A percentile compares a stretch with the other conserved stretches of the same genome.
These are phyloP conservation scores for Trichophyton schoenleinii DNA, from an alignment of 2,329 filamentous ascomycete genomes.

Conservation along the genomic window DNA sequence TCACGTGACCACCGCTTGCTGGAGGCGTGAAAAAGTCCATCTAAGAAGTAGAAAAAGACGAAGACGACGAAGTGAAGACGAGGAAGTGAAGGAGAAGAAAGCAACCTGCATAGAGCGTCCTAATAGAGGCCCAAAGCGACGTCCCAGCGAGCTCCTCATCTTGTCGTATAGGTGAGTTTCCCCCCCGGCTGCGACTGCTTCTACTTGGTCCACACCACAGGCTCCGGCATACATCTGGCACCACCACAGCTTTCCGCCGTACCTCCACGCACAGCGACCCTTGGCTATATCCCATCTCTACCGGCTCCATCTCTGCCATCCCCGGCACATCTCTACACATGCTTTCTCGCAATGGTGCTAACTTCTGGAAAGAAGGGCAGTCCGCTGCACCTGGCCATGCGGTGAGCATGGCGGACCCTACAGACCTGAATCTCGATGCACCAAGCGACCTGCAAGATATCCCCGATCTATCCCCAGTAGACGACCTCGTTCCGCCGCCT, in stretches of 20 bases:
- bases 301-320: neutral
- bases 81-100: neutral
- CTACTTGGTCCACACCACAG: neutral
- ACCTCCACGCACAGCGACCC: conserved; percentile 5
- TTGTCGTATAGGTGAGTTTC: neutral
- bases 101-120: neutral
- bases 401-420: conserved; percentile 29
- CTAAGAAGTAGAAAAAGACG: neutral
- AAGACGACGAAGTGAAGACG: neutral
- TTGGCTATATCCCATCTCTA: neutral
- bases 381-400: conserved; percentile 6
- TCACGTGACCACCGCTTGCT: neutral
- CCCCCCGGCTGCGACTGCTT: neutral
- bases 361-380: conserved; percentile 3
- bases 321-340: neutral
- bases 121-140: neutral
- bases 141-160: neutral
- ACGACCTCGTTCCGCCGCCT: conserved; percentile 31
- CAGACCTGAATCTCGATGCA: conserved; percentile 34
- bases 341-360: conserved; percentile 5
- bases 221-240: neutral
- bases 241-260: conserved; percentile 1
- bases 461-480: conserved; percentile 26
- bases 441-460: conserved; percentile 36
- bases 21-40: neutral